phyloP scores from a whole-genome alignment of 108 stramenopile genomes.

The Nannochloropsis granulata region DNA sequence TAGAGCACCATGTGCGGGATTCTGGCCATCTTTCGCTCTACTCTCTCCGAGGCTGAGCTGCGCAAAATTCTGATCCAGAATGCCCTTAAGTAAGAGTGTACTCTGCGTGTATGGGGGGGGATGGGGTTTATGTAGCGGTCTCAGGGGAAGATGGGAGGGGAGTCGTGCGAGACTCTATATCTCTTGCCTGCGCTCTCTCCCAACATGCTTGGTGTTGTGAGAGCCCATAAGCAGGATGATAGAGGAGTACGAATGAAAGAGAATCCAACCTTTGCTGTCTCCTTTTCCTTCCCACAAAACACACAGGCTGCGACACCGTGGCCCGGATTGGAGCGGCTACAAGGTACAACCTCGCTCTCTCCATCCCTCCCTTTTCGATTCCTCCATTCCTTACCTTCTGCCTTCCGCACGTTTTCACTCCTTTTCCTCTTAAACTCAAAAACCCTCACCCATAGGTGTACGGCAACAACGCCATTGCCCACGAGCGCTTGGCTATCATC shows the following conservation, averaged over 20 bases:
- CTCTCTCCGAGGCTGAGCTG: conserved; percentile 59
- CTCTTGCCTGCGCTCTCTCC: not conserved
- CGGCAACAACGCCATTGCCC: conserved; percentile 58
- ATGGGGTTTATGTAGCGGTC: not conserved
- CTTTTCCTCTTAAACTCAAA: not conserved
- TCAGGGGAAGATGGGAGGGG: not conserved
- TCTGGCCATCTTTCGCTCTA: conserved; percentile 83
- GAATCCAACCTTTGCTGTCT: not conserved
- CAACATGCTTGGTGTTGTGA: not conserved
- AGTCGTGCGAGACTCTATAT: not conserved
- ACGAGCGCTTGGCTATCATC: conserved; percentile 94
- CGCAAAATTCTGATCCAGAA: conserved; percentile 71
- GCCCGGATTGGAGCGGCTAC: conserved; percentile 95
- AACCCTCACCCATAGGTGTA: not conserved
- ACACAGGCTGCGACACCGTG: conserved; percentile 63
- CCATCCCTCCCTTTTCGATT: not conserved
- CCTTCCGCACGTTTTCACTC: not conserved
- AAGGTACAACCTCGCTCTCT: conserved; percentile 44
- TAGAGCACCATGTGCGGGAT: conserved; percentile 76
- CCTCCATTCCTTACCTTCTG: not conserved
- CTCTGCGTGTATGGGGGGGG: not conserved
- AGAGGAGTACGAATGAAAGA: no score
- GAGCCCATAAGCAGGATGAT: no score
- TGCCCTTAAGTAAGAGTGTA: conserved; percentile 41
- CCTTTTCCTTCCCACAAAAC: not conserved